These are phyloP conservation scores for Fusarium sp. DNA, from an alignment of 2,329 filamentous ascomycete genomes.

Conservation along the genomic window DNA sequence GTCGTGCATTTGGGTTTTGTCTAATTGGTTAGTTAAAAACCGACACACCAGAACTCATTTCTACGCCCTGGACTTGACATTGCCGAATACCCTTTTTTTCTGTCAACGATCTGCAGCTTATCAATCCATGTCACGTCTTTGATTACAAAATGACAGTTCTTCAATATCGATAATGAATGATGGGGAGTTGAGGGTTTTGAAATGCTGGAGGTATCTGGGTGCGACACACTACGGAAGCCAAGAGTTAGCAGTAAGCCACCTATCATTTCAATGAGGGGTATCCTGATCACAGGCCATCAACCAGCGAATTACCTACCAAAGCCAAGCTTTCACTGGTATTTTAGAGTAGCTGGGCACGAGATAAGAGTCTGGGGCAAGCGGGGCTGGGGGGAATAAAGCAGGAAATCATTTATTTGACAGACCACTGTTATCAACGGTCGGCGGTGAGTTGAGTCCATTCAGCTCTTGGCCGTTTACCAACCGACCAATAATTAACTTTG, in stretches of 20 bases:
- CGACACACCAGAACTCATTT: slow-evolving; percentile 10
- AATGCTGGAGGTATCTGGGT: not conserved
- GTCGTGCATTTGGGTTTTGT: not conserved
- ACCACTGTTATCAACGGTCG: slow-evolving; percentile 4
- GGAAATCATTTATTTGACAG: not conserved
- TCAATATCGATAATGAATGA: not conserved
- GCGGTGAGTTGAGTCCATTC: not conserved
- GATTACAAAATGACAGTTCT: not conserved
- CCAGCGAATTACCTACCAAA: slow-evolving; percentile 1
- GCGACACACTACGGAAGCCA: slow-evolving; percentile 17
- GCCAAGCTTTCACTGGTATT: slow-evolving; percentile 10
- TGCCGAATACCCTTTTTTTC: not conserved
- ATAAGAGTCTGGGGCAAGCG: slow-evolving; percentile 14
- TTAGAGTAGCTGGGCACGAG: not conserved
- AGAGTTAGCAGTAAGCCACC: slow-evolving; percentile 29
- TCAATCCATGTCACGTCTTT: not conserved
- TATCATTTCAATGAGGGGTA: slow-evolving; percentile 18
- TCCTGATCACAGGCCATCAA: slow-evolving; percentile 18
- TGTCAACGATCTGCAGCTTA: not conserved
- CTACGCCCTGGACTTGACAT: slow-evolving; percentile 17
- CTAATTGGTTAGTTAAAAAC: slow-evolving; percentile 25
- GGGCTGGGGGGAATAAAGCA: not conserved
- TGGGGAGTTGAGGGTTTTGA: too few species aligned
- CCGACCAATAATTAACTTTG: not conserved
- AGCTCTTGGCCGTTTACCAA: not conserved